phyloP scores from a whole-genome alignment of 257 asterid species.

The Craterostigma plantagineum region DNA sequence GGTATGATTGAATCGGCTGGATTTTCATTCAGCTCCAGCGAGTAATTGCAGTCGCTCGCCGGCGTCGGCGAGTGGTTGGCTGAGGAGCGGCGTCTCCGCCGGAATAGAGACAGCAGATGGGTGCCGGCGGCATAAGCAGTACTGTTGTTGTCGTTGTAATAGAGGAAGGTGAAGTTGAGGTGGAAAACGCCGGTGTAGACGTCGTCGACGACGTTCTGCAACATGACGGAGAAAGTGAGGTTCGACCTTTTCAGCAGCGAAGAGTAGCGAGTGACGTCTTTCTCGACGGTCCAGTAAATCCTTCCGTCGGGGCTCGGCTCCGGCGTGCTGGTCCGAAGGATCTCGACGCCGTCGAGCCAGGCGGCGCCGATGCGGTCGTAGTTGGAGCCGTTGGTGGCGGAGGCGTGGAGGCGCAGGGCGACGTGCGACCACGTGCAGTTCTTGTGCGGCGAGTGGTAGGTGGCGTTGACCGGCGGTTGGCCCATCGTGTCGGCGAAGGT shows the following conservation, averaged over 20 bases:
- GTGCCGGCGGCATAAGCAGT: constrained; percentile 2
- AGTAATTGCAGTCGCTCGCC: constrained; percentile 11
- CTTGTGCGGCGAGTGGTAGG: constrained; percentile 38
- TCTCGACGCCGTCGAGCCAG: constrained; percentile 69
- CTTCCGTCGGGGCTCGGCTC: constrained; percentile 36
- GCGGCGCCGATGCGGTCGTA: constrained; percentile 77
- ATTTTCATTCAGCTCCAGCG: constrained; percentile 18
- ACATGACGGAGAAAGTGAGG: constrained; percentile 53
- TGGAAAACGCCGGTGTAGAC: constrained; percentile 41
- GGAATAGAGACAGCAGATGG: constrained; percentile 3
- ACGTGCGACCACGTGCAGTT: constrained; percentile 56
- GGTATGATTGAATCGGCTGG: constrained; percentile 79
- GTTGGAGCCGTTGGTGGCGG: constrained; percentile 43
- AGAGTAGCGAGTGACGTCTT: constrained; percentile 58
- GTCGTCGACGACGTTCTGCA: constrained; percentile 55
- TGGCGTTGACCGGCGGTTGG: constrained; percentile 34
- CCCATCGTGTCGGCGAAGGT: constrained; percentile 46
- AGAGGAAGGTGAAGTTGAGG: constrained; percentile 40
- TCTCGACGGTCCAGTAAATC: constrained; percentile 47
- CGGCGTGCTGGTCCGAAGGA: constrained; percentile 85
- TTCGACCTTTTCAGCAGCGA: constrained; percentile 33
- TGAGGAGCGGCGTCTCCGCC: constrained; percentile 1
- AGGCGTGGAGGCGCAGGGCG: constrained; percentile 32
- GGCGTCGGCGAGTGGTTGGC: no score
- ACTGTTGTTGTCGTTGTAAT: constrained; percentile 14